Evolutionary conservation across 768 basidiomycete species (phyloP).

Genomic region (Rubroboletus satanas): DNA sequence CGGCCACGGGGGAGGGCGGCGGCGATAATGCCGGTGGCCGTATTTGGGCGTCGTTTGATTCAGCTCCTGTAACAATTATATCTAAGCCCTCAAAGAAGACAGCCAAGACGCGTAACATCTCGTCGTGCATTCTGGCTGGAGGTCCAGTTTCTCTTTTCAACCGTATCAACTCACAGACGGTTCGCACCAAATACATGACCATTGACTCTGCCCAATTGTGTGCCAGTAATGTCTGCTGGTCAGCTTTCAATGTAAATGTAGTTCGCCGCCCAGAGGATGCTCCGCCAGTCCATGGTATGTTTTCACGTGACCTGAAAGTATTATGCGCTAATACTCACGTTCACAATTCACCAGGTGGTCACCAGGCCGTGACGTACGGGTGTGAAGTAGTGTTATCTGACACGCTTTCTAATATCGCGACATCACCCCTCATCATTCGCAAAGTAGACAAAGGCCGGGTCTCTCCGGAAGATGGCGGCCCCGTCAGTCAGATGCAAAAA

Average conservation of each 20-base stretch:
- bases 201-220: slow-evolving; percentile 79
- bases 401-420: slow-evolving; percentile 78
- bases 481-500: slow-evolving; percentile 96
- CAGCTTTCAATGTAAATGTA: slow-evolving; percentile 91
- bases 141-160: slow-evolving; percentile 92
- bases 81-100: slow-evolving; percentile 98
- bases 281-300: slow-evolving; percentile 58
- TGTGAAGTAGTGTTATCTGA: slow-evolving; percentile 86
- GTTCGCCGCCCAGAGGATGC: slow-evolving; percentile 69
- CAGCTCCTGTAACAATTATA: slow-evolving; percentile 89
- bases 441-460: slow-evolving; percentile 91
- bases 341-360: slow-evolving; percentile 48
- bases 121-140: slow-evolving; percentile 84
- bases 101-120: slow-evolving; percentile 89
- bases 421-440: slow-evolving; percentile 81
- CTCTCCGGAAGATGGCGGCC: slow-evolving; percentile 83
- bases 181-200: slow-evolving; percentile 96
- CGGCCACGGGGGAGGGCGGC: slow-evolving; percentile 39
- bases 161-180: slow-evolving; percentile 94
- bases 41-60: slow-evolving; percentile 89
- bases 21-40: slow-evolving; percentile 48
- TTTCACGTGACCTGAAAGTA: slow-evolving; percentile 47
- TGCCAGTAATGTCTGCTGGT: slow-evolving; percentile 91
- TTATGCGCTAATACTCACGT: slow-evolving; percentile 38
- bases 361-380: slow-evolving; percentile 87